A percentile compares a stretch with the other conserved stretches of the same genome.
These are phyloP conservation scores for Colletotrichum simmondsii DNA, from an alignment of 2,329 filamentous ascomycete species.

Conservation along the genomic window DNA sequence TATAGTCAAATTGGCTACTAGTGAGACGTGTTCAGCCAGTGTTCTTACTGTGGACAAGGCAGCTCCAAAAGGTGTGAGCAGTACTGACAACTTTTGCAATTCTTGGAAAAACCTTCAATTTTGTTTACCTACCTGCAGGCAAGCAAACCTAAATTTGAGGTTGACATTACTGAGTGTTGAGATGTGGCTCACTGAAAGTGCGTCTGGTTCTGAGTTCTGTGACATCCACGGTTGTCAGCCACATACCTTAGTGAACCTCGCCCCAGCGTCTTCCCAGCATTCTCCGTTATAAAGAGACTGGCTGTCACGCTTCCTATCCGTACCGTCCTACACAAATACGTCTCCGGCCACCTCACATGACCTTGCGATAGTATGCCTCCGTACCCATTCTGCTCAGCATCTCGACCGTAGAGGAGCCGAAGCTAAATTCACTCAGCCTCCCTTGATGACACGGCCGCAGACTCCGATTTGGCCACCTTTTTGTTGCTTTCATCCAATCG, in stretches of 20 bases:
- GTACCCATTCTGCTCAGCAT: not conserved
- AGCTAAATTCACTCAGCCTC: conserved; percentile 2
- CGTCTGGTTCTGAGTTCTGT: not conserved
- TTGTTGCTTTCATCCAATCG: too few species aligned
- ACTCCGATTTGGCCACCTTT: not conserved
- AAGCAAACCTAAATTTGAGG: too few species aligned
- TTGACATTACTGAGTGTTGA: not conserved
- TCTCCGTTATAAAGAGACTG: not conserved
- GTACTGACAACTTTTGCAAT: too few species aligned
- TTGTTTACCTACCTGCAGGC: too few species aligned
- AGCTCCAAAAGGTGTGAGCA: not conserved
- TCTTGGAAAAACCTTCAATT: too few species aligned
- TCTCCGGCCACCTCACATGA: not conserved
- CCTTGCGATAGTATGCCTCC: not conserved
- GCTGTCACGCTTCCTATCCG: not conserved
- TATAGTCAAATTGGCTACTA: not conserved
- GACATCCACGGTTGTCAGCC: not conserved
- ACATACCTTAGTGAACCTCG: too few species aligned
- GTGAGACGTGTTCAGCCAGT: not conserved
- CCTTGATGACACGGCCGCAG: not conserved
- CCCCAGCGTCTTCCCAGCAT: not conserved
- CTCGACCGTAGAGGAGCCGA: not conserved
- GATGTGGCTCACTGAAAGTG: not conserved
- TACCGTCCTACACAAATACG: not conserved
- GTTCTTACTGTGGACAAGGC: not conserved